phyloP scores from a whole-genome alignment of 768 basidiomycete species.

The Dioszegia crocea region DNA sequence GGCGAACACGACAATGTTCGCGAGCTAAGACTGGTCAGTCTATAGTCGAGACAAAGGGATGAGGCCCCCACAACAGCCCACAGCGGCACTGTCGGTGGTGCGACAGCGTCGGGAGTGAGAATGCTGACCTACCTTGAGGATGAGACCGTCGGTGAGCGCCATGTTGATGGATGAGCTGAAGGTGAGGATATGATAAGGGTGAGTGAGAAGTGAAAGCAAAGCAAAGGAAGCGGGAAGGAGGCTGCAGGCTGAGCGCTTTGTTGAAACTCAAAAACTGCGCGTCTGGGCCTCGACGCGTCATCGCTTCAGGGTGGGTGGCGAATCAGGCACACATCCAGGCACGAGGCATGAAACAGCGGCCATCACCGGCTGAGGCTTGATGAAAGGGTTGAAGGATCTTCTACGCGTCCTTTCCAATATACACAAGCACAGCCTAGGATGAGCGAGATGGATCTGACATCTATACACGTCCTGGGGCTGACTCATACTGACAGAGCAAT shows the following conservation, averaged over 20 bases:
- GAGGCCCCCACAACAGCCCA: too few relatives aligned
- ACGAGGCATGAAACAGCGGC: too few relatives aligned
- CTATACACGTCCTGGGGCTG: too few relatives aligned
- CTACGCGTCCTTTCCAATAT: not conserved
- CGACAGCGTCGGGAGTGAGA: not conserved
- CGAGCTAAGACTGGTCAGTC: constrained; percentile 50
- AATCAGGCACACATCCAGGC: not conserved
- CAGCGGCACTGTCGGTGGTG: too few relatives aligned
- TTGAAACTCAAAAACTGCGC: too few relatives aligned
- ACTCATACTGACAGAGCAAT: too few relatives aligned
- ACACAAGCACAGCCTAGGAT: too few relatives aligned
- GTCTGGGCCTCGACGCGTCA: not conserved
- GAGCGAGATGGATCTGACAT: too few relatives aligned
- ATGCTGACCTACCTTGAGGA: constrained; percentile 62
- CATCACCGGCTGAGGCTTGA: too few relatives aligned
- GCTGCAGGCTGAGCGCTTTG: not conserved
- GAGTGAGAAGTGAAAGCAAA: constrained; percentile 2
- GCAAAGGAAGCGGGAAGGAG: not conserved
- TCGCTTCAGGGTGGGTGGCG: not conserved
- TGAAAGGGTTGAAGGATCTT: constrained; percentile 4
- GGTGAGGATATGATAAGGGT: not conserved
- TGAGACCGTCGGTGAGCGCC: constrained; percentile 71
- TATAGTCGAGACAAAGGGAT: too few relatives aligned
- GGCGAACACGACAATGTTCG: constrained; percentile 77
- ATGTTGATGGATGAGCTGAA: constrained; percentile 11